Conservation (phyloP, 2,329 filamentous ascomycete species). For the Anisogramma anomala region DNA sequence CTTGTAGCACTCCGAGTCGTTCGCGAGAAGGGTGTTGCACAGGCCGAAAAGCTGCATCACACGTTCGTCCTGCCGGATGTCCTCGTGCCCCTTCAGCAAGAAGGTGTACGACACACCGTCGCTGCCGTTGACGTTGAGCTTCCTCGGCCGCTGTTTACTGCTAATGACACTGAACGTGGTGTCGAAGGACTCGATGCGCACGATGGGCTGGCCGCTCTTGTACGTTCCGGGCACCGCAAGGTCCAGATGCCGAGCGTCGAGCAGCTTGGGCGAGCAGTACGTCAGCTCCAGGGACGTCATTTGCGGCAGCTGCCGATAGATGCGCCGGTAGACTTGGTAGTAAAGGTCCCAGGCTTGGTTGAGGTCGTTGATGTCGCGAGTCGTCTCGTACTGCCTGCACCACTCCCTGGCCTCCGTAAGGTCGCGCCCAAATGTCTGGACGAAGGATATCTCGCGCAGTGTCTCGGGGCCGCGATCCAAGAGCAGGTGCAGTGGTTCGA, state of each 20-base stretch:
- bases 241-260: conserved; percentile 74
- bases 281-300: conserved; percentile 86
- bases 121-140: conserved; percentile 77
- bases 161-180: conserved; percentile 83
- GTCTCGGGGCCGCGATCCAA: conserved; percentile 88
- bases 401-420: conserved; percentile 90
- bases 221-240: conserved; percentile 95
- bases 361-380: conserved; percentile 83
- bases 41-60: conserved; percentile 99
- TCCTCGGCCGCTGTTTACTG: conserved; percentile 90
- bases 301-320: conserved; percentile 84
- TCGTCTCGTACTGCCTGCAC: conserved; percentile 83
- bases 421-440: conserved; percentile 92
- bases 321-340: conserved; percentile 95
- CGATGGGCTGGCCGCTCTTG: conserved; percentile 62
- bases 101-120: conserved; percentile 84
- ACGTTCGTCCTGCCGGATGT: conserved; percentile 96
- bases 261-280: conserved; percentile 90
- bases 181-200: conserved; percentile 82
- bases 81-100: conserved; percentile 94
- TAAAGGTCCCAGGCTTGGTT: conserved; percentile 99
- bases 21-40: conserved; percentile 86
- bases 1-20: conserved; percentile 94
- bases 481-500: conserved; percentile 83
- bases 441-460: conserved; percentile 89